These are phyloP conservation scores for Macaranga tanarius DNA, from an alignment of 441 rosid species.

Conservation along the genomic window DNA sequence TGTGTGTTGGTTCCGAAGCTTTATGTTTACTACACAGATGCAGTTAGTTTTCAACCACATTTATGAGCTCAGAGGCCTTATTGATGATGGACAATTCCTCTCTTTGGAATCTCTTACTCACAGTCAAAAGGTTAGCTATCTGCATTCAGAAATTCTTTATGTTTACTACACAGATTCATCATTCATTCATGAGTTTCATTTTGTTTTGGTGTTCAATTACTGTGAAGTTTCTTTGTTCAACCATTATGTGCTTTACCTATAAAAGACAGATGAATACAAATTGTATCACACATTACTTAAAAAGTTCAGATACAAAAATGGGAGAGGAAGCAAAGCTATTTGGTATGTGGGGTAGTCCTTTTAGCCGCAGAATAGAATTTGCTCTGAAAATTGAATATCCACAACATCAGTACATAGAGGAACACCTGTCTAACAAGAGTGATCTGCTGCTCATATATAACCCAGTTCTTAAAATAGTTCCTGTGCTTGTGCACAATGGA, in stretches of 20 bases:
- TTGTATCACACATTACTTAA: too few species aligned
- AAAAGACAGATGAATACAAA: too few species aligned
- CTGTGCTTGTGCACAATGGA: constrained; percentile 2
- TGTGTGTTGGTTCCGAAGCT: constrained; percentile 84
- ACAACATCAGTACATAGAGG: constrained; percentile 12
- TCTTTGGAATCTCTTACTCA: constrained; percentile 75
- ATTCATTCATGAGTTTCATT: too few species aligned
- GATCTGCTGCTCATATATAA: not conserved
- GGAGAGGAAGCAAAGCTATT: constrained; percentile 38
- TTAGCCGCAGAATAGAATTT: constrained; percentile 31
- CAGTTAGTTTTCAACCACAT: constrained; percentile 73
- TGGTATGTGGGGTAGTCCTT: constrained; percentile 45
- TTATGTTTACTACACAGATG: constrained; percentile 74
- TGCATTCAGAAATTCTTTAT: constrained; percentile 8
- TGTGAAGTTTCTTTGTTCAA: too few species aligned
- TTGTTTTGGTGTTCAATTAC: too few species aligned
- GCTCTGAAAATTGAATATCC: constrained; percentile 30
- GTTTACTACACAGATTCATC: too few species aligned
- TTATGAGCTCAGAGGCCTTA: constrained; percentile 81
- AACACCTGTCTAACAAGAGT: constrained; percentile 14
- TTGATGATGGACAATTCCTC: constrained; percentile 66
- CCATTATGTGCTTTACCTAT: too few species aligned
- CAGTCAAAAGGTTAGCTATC: constrained; percentile 65
- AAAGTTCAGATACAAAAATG: constrained; percentile 3
- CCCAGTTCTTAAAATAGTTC: constrained; percentile 9